These are phyloP conservation scores for Saposhnikovia divaricata DNA, from an alignment of 129 eudicot genomes.

Conservation along the genomic window DNA sequence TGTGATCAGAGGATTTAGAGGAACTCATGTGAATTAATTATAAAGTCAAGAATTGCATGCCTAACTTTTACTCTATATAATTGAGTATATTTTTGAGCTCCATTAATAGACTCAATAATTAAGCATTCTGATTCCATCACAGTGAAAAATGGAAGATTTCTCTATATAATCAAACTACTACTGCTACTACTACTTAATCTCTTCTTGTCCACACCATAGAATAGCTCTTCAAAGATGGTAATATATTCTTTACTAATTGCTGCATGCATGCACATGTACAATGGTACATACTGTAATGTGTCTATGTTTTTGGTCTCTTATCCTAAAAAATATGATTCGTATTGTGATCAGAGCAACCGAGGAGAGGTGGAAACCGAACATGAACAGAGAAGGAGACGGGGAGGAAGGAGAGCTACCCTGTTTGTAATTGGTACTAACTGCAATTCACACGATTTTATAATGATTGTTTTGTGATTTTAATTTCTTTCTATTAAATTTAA, in stretches of 20 bases:
- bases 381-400: slow-evolving; percentile 23
- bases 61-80: no score
- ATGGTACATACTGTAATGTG: neutral
- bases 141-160: neutral
- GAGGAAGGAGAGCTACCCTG: slow-evolving; percentile 62
- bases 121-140: neutral
- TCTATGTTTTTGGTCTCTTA: neutral
- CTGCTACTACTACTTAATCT: no score
- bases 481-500: neutral
- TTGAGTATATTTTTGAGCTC: neutral
- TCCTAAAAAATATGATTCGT: no score
- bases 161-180: no score
- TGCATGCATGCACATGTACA: neutral
- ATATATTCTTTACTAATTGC: neutral
- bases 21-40: neutral
- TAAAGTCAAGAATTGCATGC: slow-evolving; percentile 1
- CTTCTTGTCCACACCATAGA: neutral
- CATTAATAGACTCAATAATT: no score
- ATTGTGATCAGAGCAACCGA: neutral
- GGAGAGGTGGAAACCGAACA: slow-evolving; percentile 12
- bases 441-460: no score
- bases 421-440: slow-evolving; percentile 49
- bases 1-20: neutral
- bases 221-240: neutral
- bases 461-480: neutral